A percentile compares a stretch with the other conserved stretches of the same genome.
Conservation (phyloP, 345 rosid genomes). For the Cochlearia excelsa region DNA sequence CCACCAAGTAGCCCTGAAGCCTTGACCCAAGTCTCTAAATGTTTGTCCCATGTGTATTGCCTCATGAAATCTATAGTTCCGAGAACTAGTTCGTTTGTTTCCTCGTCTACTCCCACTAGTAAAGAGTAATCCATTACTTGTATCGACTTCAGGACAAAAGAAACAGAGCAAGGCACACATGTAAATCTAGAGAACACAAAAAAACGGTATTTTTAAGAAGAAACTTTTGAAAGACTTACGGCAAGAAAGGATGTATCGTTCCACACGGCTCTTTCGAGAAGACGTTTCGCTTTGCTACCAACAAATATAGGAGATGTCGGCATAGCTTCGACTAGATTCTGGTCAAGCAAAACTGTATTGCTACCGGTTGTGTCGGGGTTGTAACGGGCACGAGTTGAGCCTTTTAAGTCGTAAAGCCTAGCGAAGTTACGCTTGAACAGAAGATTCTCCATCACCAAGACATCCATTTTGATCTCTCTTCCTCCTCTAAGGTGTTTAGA, state of each 20-base stretch:
- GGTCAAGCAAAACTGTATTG: slow-evolving; percentile 89
- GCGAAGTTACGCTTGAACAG: slow-evolving; percentile 69
- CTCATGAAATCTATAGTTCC: slow-evolving; percentile 96
- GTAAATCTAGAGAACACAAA: background rate
- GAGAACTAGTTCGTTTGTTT: slow-evolving; percentile 69
- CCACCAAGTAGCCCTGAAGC: slow-evolving; percentile 82
- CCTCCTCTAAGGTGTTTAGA: slow-evolving; percentile 87
- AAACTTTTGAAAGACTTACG: slow-evolving; percentile 45
- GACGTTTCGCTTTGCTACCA: slow-evolving; percentile 83
- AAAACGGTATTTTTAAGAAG: background rate
- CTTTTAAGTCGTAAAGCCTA: slow-evolving; percentile 89
- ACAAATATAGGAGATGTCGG: slow-evolving; percentile 95
- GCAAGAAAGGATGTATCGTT: slow-evolving; percentile 95
- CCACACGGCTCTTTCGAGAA: slow-evolving; percentile 96
- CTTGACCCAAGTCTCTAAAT: slow-evolving; percentile 91
- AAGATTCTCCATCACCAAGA: slow-evolving; percentile 98
- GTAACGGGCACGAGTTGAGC: slow-evolving; percentile 91
- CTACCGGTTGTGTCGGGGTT: slow-evolving; percentile 85
- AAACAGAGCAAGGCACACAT: slow-evolving; percentile 25
- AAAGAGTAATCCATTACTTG: slow-evolving; percentile 96
- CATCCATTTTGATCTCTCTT: slow-evolving; percentile 86
- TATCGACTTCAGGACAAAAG: slow-evolving; percentile 49
- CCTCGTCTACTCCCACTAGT: slow-evolving; percentile 84
- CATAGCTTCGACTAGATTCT: slow-evolving; percentile 95
- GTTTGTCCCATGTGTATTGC: slow-evolving; percentile 99